Base-by-base conservation (phyloP, 495 filamentous ascomycete genomes). In the Talaromyces liani region DNA sequence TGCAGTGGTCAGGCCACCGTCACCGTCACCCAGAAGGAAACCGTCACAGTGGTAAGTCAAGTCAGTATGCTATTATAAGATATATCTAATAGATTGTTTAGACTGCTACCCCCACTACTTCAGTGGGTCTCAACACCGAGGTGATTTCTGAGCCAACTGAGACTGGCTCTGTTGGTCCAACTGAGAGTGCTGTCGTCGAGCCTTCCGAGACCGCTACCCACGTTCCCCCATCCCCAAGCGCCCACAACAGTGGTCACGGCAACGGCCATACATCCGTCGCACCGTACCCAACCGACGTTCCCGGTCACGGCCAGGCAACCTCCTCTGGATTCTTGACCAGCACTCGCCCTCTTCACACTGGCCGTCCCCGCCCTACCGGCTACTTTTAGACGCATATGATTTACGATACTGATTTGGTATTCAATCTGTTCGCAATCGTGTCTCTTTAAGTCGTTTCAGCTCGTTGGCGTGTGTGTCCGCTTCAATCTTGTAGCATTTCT, bases 41-140 rank as follows among this genome's bases (percentile, higher is more conserved):
- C 75, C 16, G 71, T 79, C 70, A 78, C 79, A 63, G 75, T 77
- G 64, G 79, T 80, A 74, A 61, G 77, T 72, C 64, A 33, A 18
- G 45, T 56, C 51, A 54, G 10, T 27, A 14, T 56, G 12, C 22
- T 27, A 6, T 56, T 29, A 25, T 16, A 25, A 9, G 10, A 29
- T 14, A n/a, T 18, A 22, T 56, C 53, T 56, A 56, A 56, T 27
- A 3, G 24, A 14, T 10, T 5, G 10, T 58, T 10, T 56, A 58
- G 56, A 58, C 56, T 36, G 56, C 56, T 20, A 9, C 16, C 18
- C 56, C 56, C 18, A 22, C 29, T 4, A 6, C 56, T 25, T n/a
- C 56, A 33, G 24, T 12, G 4, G 56, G 56, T 18, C 14, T 58
- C 56, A 33, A 58, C 12, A 58, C 31, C 18, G 14, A 58, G 27